Conservation (phyloP, 352 stramenopile species). For the Pythium folliculosum region DNA sequence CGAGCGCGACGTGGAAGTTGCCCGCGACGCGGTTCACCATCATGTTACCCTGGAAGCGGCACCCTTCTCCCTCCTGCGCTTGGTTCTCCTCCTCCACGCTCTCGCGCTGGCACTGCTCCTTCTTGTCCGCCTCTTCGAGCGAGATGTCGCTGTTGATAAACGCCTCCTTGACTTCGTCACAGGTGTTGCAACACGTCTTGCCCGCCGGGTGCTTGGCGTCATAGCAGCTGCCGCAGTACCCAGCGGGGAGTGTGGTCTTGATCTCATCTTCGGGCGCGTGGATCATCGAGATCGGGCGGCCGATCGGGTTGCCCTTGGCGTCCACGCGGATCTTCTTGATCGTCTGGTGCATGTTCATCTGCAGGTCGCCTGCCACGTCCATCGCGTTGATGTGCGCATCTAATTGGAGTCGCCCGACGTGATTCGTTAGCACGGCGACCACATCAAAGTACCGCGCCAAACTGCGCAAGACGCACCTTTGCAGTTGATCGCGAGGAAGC, state of each 20-base stretch:
- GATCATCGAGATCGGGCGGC: conserved; percentile 48
- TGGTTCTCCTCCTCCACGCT: conserved; percentile 59
- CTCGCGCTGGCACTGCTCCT: conserved; percentile 81
- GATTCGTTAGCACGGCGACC: background rate
- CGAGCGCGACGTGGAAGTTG: conserved; percentile 86
- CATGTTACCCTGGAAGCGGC: conserved; percentile 80
- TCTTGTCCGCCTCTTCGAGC: conserved; percentile 74
- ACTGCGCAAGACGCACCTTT: conserved; percentile 36
- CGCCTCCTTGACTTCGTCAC: conserved; percentile 82
- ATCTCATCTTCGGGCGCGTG: conserved; percentile 34
- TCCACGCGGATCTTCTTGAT: conserved; percentile 93
- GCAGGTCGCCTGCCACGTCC: conserved; percentile 97
- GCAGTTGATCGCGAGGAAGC: conserved; percentile 96
- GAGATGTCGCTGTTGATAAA: conserved; percentile 74
- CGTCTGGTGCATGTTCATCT: conserved; percentile 96
- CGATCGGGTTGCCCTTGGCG: conserved; percentile 67
- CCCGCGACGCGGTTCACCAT: conserved; percentile 83
- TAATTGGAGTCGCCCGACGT: conserved; percentile 4
- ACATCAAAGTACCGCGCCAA: background rate
- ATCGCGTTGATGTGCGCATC: conserved; percentile 98
- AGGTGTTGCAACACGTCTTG: conserved; percentile 83
- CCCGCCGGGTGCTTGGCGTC: conserved; percentile 73
- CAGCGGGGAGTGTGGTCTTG: conserved; percentile 55
- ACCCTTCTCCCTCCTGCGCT: conserved; percentile 79
- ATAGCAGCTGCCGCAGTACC: conserved; percentile 97